Evolutionary conservation across 2,329 filamentous ascomycete species (phyloP).

Genomic region (Colletotrichum liriopes): DNA sequence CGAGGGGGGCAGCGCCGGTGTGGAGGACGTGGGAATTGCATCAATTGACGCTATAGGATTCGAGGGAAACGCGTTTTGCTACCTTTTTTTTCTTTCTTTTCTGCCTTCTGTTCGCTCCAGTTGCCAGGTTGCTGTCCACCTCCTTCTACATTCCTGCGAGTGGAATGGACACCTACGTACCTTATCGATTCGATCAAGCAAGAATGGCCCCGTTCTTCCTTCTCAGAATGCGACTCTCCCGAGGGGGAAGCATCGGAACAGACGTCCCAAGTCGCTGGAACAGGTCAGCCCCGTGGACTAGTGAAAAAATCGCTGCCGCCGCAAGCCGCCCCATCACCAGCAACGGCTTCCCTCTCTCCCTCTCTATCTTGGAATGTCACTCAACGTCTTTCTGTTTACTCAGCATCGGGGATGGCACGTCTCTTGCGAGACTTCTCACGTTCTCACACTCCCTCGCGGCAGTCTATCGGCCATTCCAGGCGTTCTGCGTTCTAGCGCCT

Average conservation of each 20-base stretch:
- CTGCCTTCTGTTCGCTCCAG: not conserved
- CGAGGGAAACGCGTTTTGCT: not conserved
- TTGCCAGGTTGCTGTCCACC: not conserved
- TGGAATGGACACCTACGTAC: not conserved
- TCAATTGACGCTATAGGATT: not conserved
- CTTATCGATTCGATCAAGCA: not conserved
- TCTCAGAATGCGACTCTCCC: not conserved
- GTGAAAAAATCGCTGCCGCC: not conserved
- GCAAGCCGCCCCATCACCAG: not conserved
- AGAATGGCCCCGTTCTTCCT: not conserved
- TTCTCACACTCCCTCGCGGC: not conserved
- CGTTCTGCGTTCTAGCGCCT: not conserved
- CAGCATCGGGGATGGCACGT: not conserved
- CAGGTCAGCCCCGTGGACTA: not conserved
- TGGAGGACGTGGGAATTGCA: slow-evolving; percentile 3
- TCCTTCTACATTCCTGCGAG: not conserved
- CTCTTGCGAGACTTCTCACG: slow-evolving; percentile 4
- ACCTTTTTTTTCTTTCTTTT: not conserved
- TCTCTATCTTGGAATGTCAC: not conserved
- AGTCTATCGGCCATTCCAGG: not conserved
- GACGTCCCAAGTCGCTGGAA: not conserved
- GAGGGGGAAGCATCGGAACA: not conserved
- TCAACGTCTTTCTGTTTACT: not conserved
- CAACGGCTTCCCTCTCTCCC: not conserved
- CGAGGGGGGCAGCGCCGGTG: not conserved